These are phyloP conservation scores for Oidium heveae DNA, from an alignment of 2,329 filamentous ascomycete species.

Conservation along the genomic window DNA sequence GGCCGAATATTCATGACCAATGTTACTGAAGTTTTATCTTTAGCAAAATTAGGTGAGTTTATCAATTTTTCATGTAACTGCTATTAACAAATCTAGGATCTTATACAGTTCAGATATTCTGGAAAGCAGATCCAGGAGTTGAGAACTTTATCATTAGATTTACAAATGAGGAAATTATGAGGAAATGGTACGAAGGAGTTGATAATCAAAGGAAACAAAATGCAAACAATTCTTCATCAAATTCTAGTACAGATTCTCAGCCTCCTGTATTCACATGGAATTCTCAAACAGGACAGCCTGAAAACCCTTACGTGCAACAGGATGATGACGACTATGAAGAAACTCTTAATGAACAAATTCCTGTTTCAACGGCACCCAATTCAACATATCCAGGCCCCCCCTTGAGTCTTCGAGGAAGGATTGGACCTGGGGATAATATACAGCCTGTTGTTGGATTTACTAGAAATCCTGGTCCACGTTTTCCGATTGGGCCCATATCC, in stretches of 20 bases:
- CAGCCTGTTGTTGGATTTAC: constrained; percentile 30
- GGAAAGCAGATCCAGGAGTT: constrained; percentile 87
- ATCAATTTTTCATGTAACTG: not conserved
- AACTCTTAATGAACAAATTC: constrained; percentile 16
- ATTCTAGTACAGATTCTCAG: constrained; percentile 17
- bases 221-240: constrained; percentile 22
- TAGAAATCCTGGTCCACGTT: constrained; percentile 41
- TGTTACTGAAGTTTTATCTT: constrained; percentile 76
- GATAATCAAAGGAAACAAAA: constrained; percentile 48
- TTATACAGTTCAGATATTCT: constrained; percentile 92
- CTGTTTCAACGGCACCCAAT: constrained; percentile 14
- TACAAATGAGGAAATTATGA: constrained; percentile 72
- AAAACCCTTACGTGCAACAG: constrained; percentile 56
- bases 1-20: constrained; percentile 98
- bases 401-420: constrained; percentile 48
- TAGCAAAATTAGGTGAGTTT: constrained; percentile 58
- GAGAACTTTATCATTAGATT: constrained; percentile 95
- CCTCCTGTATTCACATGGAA: constrained; percentile 53
- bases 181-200: constrained; percentile 67
- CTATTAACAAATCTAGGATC: constrained; percentile 30
- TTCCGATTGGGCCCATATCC: constrained; percentile 25
- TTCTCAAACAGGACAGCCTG: constrained; percentile 35
- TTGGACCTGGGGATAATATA: constrained; percentile 46
- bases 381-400: constrained; percentile 15
- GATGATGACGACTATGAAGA: constrained; percentile 38